Evolutionary conservation across 176 grass and related monocot species (phyloP).

Genomic region (Paspalum notatum): DNA sequence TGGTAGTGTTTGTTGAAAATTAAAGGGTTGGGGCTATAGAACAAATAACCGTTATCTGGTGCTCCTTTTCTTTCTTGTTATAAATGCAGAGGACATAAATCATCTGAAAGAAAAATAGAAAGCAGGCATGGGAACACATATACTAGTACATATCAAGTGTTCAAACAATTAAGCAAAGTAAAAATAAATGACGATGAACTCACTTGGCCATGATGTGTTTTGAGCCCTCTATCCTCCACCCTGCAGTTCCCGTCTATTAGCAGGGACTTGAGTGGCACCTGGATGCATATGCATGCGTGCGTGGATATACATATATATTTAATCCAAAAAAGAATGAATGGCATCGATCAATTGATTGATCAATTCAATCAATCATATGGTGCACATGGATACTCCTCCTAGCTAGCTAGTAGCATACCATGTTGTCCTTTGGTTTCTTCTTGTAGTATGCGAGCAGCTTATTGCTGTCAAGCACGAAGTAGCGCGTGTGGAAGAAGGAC

Average conservation of each 20-base stretch:
- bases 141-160: background rate
- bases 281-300: background rate
- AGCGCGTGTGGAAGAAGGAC: conserved; percentile 75
- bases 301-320: background rate
- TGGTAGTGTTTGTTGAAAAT: background rate
- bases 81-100: conserved; percentile 93
- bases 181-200: background rate
- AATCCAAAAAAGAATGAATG: background rate
- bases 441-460: conserved; percentile 19
- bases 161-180: background rate
- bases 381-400: no score
- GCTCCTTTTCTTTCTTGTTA: conserved; percentile 89
- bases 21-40: conserved; percentile 10
- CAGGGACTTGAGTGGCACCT: conserved; percentile 72
- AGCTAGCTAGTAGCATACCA: no score
- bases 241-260: conserved; percentile 90
- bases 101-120: conserved; percentile 55
- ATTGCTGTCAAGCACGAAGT: conserved; percentile 47
- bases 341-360: no score
- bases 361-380: background rate
- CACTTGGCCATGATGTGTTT: conserved; percentile 92
- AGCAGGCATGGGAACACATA: background rate
- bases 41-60: conserved; percentile 81
- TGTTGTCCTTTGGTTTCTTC: conserved; percentile 26
- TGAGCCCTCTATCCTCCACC: conserved; percentile 88